phyloP scores from a whole-genome alignment of 2,329 filamentous ascomycete species.

The Fonsecaea erecta region DNA sequence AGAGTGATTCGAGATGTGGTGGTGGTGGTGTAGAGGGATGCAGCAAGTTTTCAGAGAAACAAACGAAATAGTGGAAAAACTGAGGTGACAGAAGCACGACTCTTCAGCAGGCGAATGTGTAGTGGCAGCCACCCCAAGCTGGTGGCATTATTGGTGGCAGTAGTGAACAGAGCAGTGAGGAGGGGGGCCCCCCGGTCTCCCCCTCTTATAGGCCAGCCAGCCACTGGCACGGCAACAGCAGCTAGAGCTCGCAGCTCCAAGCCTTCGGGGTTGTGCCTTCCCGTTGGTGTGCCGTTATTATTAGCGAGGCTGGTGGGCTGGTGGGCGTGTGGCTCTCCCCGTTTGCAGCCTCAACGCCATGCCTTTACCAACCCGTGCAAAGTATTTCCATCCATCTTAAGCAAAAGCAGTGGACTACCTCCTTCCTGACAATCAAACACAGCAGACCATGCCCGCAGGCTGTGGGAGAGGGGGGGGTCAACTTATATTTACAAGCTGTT shows the following conservation, averaged over 20 bases:
- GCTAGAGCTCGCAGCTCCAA: not conserved
- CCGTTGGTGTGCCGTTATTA: no score
- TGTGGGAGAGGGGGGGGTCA: no score
- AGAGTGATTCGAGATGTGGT: constrained; percentile 13
- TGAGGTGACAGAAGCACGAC: constrained; percentile 2
- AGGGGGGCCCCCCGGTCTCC: not conserved
- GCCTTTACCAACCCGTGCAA: no score
- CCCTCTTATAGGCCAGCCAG: not conserved
- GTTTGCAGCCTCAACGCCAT: not conserved
- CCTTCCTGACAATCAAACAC: not conserved
- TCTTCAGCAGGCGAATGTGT: constrained; percentile 7
- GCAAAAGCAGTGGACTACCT: not conserved
- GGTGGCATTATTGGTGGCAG: no score
- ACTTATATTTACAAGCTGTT: not conserved
- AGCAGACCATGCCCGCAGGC: not conserved
- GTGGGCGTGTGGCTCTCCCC: no score
- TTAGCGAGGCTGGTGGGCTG: no score
- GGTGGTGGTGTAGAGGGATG: constrained; percentile 21
- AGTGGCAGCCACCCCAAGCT: no score
- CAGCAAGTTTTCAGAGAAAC: constrained; percentile 27
- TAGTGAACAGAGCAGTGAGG: not conserved
- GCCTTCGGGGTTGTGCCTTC: not conserved
- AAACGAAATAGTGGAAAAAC: constrained; percentile 24
- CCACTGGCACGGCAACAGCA: constrained; percentile 2
- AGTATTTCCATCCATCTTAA: not conserved